Percentiles rank a stretch among this genome's conserved stretches.
These are phyloP conservation scores for Stachybotrys echinatus DNA, from an alignment of 2,329 filamentous ascomycete genomes.

Conservation along the genomic window DNA sequence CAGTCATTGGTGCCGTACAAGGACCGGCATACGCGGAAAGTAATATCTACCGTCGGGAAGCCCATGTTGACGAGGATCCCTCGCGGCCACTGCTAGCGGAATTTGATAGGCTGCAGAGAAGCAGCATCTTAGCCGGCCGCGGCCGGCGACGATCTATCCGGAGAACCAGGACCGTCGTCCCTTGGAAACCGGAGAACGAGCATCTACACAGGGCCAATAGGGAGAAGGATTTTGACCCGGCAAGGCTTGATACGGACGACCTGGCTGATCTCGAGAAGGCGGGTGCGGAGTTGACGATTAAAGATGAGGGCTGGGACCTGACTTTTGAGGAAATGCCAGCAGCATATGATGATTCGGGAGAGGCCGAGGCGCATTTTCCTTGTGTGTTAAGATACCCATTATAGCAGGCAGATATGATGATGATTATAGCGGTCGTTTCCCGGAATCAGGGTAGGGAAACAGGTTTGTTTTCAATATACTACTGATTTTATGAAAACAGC, in stretches of 20 bases:
- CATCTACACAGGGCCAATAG: constrained; percentile 18
- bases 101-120: constrained; percentile 39
- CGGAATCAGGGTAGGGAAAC: too few species aligned
- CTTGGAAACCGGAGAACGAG: constrained; percentile 5
- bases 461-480: too few species aligned
- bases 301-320: constrained; percentile 27
- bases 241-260: constrained; percentile 11
- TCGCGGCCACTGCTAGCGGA: constrained; percentile 36
- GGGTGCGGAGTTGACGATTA: constrained; percentile 21
- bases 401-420: too few species aligned
- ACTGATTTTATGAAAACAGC: too few species aligned
- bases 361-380: neutral
- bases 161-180: constrained; percentile 14
- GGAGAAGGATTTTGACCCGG: constrained; percentile 20
- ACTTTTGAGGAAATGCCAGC: constrained; percentile 22
- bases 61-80: constrained; percentile 40
- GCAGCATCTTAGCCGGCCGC: constrained; percentile 23
- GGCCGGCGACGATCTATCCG: constrained; percentile 18
- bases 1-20: constrained; percentile 49
- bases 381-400: neutral
- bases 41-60: constrained; percentile 40
- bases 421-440: too few species aligned
- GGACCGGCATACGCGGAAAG: constrained; percentile 45
- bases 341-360: neutral
- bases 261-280: constrained; percentile 13